Conservation (phyloP, 495 filamentous ascomycete species). For the Penicillium egyptiacum region DNA sequence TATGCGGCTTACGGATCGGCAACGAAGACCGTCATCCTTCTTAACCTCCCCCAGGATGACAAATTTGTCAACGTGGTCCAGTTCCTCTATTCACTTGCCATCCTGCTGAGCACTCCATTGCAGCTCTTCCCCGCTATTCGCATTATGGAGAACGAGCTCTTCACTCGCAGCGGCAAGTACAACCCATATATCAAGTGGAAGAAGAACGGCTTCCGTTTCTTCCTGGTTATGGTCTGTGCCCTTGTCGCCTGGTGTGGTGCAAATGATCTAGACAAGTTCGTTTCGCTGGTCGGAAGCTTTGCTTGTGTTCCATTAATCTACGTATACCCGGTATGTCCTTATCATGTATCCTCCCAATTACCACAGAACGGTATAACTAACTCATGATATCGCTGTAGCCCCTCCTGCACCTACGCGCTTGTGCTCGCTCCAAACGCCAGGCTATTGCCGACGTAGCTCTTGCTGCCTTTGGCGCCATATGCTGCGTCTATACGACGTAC, state of each 20-base stretch:
- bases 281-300: constrained; percentile 92
- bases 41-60: constrained; percentile 94
- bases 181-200: constrained; percentile 97
- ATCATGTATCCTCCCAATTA: constrained; percentile 7
- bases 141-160: constrained; percentile 65
- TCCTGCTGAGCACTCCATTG: constrained; percentile 87
- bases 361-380: constrained; percentile 9
- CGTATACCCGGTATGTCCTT: constrained; percentile 82
- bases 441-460: constrained; percentile 70
- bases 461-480: constrained; percentile 74
- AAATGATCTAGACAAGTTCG: constrained; percentile 94
- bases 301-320: constrained; percentile 97
- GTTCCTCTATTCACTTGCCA: constrained; percentile 91
- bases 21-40: constrained; percentile 92
- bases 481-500: constrained; percentile 86
- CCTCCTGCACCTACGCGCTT: constrained; percentile 79
- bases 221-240: constrained; percentile 82
- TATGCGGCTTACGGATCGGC: constrained; percentile 95
- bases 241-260: constrained; percentile 88
- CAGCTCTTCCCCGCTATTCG: constrained; percentile 97
- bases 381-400: constrained; percentile 54
- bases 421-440: constrained; percentile 63
- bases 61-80: constrained; percentile 95
- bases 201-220: constrained; percentile 95
- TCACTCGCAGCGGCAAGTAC: constrained; percentile 87